phyloP scores from a whole-genome alignment of 2,329 filamentous ascomycete genomes.

The Fusarium palustre region DNA sequence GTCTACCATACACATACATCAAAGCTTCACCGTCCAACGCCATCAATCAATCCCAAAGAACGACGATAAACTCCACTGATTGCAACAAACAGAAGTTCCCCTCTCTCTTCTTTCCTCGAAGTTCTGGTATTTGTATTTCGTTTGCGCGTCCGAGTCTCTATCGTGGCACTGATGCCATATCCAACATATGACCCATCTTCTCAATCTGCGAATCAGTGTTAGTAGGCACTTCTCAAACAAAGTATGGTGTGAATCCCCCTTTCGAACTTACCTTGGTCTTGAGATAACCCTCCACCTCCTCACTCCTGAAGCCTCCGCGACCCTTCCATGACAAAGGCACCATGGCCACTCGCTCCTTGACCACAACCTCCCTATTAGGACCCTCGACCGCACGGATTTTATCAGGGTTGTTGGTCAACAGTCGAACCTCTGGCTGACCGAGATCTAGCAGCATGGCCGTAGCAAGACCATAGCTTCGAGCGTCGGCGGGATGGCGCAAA shows the following conservation, averaged over 20 bases:
- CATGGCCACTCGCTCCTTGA: conserved; percentile 94
- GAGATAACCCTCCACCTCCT: conserved; percentile 93
- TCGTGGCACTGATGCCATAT: conserved; percentile 57
- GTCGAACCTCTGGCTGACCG: conserved; percentile 79
- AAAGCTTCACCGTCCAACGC: conserved; percentile 41
- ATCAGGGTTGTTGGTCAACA: conserved; percentile 97
- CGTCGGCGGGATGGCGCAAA: conserved; percentile 91
- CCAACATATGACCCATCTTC: conserved; percentile 86
- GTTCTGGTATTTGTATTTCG: background rate
- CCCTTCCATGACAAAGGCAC: conserved; percentile 94
- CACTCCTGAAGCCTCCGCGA: conserved; percentile 82
- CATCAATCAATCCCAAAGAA: conserved; percentile 35
- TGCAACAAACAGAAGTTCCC: conserved; percentile 8
- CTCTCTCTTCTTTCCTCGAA: background rate
- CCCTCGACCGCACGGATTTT: conserved; percentile 96
- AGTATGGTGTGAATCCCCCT: background rate
- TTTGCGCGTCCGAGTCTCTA: conserved; percentile 4
- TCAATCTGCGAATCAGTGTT: conserved; percentile 70
- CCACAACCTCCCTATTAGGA: conserved; percentile 85
- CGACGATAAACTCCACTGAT: conserved; percentile 40
- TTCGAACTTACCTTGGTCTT: conserved; percentile 81
- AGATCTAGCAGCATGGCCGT: conserved; percentile 94
- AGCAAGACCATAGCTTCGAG: conserved; percentile 93
- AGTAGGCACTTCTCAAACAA: conserved; percentile 15
- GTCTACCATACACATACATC: conserved; percentile 38